These are phyloP conservation scores for Emmonsia crescens DNA, from an alignment of 2,329 filamentous ascomycete genomes.

Conservation along the genomic window DNA sequence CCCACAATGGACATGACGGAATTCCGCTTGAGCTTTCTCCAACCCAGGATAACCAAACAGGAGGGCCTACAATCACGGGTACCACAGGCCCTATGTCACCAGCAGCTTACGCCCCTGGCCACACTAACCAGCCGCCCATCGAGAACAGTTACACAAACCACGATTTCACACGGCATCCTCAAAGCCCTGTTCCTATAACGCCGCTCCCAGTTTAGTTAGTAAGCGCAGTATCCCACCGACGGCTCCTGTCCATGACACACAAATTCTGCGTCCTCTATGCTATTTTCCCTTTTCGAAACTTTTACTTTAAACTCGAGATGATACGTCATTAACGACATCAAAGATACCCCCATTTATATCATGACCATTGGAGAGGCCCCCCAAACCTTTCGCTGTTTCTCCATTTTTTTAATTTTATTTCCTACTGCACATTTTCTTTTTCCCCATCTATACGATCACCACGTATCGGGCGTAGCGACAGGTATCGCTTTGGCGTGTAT, in stretches of 20 bases:
- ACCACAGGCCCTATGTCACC: background rate
- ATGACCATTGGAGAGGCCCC: background rate
- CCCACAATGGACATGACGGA: slow-evolving; percentile 41
- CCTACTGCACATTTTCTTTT: background rate
- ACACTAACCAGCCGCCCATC: background rate
- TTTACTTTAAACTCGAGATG: background rate
- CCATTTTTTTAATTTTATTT: background rate
- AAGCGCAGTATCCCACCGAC: background rate
- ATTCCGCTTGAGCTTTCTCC: slow-evolving; percentile 24
- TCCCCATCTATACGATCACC: background rate
- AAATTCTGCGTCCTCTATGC: background rate
- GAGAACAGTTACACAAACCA: background rate
- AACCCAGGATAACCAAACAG: slow-evolving; percentile 4
- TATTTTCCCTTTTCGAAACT: background rate
- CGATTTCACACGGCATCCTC: background rate
- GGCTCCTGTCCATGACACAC: background rate
- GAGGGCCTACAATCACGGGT: background rate
- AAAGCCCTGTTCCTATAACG: background rate
- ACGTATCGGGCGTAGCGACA: background rate
- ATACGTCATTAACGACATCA: background rate
- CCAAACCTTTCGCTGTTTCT: background rate
- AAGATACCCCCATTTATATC: background rate
- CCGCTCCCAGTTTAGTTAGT: background rate
- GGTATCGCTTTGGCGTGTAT: background rate
- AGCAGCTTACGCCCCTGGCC: background rate